These are phyloP conservation scores for Trypanosoma brucei DNA, from an alignment of 208 protist species.

Conservation along the genomic window DNA sequence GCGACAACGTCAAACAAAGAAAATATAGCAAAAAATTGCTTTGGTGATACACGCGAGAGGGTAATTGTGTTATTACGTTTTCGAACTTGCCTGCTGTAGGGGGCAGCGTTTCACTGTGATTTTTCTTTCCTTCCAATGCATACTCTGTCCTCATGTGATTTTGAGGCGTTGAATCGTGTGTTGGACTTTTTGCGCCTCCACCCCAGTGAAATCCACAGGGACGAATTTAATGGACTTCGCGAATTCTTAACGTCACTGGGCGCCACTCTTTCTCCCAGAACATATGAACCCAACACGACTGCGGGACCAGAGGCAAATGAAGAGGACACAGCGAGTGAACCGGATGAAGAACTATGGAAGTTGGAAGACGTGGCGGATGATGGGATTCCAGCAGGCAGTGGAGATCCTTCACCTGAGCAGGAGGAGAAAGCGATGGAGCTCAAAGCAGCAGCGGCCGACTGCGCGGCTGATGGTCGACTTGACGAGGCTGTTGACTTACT, in stretches of 20 bases:
- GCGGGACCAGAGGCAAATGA: constrained; percentile 9
- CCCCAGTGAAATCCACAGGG: constrained; percentile 38
- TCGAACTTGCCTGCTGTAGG: no score
- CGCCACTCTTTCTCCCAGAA: constrained; percentile 23
- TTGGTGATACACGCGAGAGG: no score
- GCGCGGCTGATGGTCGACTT: constrained; percentile 37
- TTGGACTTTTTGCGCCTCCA: constrained; percentile 26
- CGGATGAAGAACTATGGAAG: constrained; percentile 52
- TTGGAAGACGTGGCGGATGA: constrained; percentile 31
- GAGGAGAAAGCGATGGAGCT: constrained; percentile 50
- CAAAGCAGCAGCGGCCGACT: constrained; percentile 54
- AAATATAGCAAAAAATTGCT: no score
- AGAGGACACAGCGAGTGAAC: constrained; percentile 34
- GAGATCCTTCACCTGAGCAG: constrained; percentile 45
- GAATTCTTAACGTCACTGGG: constrained; percentile 32
- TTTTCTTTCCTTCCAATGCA: constrained; percentile 1
- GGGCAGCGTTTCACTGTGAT: background rate
- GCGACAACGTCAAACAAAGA: no score
- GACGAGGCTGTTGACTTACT: constrained; percentile 55
- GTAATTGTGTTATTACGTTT: no score
- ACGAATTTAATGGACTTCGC: constrained; percentile 33
- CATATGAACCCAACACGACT: background rate
- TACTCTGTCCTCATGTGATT: constrained; percentile 27
- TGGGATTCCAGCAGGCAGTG: constrained; percentile 20
- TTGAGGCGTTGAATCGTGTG: constrained; percentile 35